These are phyloP conservation scores for Deakozyma indianensis DNA, from an alignment of 805 yeast species.

Conservation along the genomic window DNA sequence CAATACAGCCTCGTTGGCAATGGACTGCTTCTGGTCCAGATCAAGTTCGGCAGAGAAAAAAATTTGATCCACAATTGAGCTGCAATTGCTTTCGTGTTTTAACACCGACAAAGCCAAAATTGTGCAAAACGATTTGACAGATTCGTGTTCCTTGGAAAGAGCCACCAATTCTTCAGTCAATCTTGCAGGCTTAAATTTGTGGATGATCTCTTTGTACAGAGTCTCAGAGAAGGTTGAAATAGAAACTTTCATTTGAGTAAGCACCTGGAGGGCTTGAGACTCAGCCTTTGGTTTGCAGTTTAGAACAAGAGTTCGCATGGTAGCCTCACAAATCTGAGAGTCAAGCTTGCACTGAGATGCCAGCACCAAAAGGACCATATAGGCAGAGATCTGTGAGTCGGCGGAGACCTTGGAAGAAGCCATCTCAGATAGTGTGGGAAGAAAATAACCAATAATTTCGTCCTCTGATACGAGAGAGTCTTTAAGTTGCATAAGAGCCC, in stretches of 20 bases:
- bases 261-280: background rate
- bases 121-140: background rate
- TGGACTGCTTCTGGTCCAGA: constrained; percentile 26
- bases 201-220: background rate
- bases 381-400: constrained; percentile 60
- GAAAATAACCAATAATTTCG: constrained; percentile 20
- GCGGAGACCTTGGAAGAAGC: constrained; percentile 27
- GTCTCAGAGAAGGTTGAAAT: background rate
- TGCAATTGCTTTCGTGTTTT: background rate
- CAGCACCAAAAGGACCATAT: constrained; percentile 66
- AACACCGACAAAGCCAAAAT: background rate
- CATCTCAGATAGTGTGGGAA: constrained; percentile 21
- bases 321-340: constrained; percentile 38
- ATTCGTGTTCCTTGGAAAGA: background rate
- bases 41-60: background rate
- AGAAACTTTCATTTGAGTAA: background rate
- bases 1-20: constrained; percentile 20
- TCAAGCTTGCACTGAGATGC: constrained; percentile 58
- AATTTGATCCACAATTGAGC: background rate
- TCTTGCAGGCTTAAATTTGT: constrained; percentile 1
- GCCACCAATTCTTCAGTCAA: background rate
- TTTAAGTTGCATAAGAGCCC: constrained; percentile 51
- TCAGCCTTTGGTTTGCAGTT: constrained; percentile 19
- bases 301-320: constrained; percentile 41
- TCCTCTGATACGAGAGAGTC: constrained; percentile 19